A percentile compares a stretch with the other conserved stretches of the same genome.
Conservation (phyloP, 208 protist genomes). For the Lotmaria passim region DNA sequence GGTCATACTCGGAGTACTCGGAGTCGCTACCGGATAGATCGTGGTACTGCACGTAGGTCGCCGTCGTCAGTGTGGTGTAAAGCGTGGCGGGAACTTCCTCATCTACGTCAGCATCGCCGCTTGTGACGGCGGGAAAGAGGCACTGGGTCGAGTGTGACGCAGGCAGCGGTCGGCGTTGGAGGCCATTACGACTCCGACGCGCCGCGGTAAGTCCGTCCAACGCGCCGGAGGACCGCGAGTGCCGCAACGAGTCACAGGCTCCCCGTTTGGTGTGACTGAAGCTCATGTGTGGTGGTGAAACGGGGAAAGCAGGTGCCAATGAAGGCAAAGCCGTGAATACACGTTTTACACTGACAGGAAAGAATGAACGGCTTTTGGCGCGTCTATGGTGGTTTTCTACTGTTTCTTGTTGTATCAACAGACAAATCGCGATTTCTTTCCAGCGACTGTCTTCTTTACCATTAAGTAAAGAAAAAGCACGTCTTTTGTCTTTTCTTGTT, state of each 20-base stretch:
- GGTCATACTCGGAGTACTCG: constrained; percentile 69
- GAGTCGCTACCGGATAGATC: constrained; percentile 43
- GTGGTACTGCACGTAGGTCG: constrained; percentile 1
- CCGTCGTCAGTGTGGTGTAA: constrained; percentile 5
- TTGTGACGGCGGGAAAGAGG: constrained; percentile 17
- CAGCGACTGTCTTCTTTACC: no score
- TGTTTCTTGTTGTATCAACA: no score
- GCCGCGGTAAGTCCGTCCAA: constrained; percentile 10
- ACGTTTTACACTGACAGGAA: no score
- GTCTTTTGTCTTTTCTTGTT: no score
- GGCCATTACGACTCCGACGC: constrained; percentile 25
- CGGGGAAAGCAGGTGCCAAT: background rate
- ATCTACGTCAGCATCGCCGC: background rate
- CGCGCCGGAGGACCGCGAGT: constrained; percentile 9
- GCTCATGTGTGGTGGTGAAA: constrained; percentile 16
- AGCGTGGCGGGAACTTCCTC: background rate
- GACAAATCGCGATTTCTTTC: no score
- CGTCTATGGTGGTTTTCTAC: no score
- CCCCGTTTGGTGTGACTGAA: constrained; percentile 16
- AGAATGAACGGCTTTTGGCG: no score
- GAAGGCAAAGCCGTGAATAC: no score
- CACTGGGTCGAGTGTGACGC: constrained; percentile 26
- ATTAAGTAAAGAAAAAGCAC: no score
- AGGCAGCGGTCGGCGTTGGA: constrained; percentile 33
- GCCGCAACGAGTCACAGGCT: constrained; percentile 8